Evolutionary conservation across 768 basidiomycete genomes (phyloP).

Genomic region (Artomyces pyxidatus): DNA sequence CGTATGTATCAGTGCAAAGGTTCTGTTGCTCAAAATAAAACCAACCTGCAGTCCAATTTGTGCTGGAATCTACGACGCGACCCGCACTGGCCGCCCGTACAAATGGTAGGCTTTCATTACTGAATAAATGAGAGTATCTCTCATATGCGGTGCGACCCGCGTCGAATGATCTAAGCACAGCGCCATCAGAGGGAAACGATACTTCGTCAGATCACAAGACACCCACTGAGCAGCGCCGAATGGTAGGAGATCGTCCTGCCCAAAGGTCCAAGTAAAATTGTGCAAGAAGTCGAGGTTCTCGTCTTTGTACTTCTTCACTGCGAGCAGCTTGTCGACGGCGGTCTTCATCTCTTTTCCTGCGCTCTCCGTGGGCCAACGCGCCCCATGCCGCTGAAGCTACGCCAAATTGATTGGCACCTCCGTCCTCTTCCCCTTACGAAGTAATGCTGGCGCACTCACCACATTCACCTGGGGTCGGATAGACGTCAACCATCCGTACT

Average conservation of each 20-base stretch:
- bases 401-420: neutral
- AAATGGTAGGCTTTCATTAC: conserved; percentile 39
- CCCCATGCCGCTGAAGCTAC: conserved; percentile 76
- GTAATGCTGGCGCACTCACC: conserved; percentile 28
- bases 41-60: conserved; percentile 61
- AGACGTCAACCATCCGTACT: neutral
- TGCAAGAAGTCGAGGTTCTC: conserved; percentile 46
- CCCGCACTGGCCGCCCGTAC: conserved; percentile 40
- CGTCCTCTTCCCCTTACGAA: neutral
- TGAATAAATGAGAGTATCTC: conserved; percentile 47
- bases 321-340: conserved; percentile 47
- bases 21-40: neutral
- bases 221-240: conserved; percentile 60
- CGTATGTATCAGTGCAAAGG: too few species aligned
- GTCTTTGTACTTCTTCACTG: conserved; percentile 37
- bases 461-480: conserved; percentile 43
- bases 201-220: neutral
- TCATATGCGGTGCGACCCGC: conserved; percentile 44
- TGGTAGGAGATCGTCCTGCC: conserved; percentile 49
- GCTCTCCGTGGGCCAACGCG: conserved; percentile 61
- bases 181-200: neutral
- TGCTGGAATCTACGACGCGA: conserved; percentile 60
- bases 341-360: conserved; percentile 34
- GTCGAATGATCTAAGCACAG: conserved; percentile 33
- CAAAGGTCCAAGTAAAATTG: conserved; percentile 52